phyloP scores from a whole-genome alignment of 2,329 filamentous ascomycete genomes.

The Cercospora brassicicola region DNA sequence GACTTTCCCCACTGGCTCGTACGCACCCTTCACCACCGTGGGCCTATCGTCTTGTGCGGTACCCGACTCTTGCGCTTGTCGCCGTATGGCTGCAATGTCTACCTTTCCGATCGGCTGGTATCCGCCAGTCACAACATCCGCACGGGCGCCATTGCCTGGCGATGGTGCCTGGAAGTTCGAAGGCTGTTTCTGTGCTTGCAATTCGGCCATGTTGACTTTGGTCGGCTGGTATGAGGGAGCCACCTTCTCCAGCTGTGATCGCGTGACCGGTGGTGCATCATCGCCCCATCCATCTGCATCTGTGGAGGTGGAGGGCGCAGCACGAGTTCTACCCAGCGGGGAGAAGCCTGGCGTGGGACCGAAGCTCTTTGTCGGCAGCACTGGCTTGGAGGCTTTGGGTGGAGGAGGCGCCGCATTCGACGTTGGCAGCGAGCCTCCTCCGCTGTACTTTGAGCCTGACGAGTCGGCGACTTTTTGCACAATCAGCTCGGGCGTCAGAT shows the following conservation, averaged over 20 bases:
- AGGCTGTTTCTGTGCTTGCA: constrained; percentile 70
- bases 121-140: constrained; percentile 74
- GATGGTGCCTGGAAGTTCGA: constrained; percentile 59
- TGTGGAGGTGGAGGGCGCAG: constrained; percentile 53
- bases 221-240: constrained; percentile 90
- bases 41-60: constrained; percentile 70
- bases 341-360: constrained; percentile 59
- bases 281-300: constrained; percentile 92
- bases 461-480: constrained; percentile 92
- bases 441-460: constrained; percentile 90
- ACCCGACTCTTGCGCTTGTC: constrained; percentile 65
- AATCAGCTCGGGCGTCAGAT: constrained; percentile 83
- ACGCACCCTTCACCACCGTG: constrained; percentile 82
- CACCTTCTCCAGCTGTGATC: constrained; percentile 88
- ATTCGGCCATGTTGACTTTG: constrained; percentile 87
- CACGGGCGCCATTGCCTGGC: constrained; percentile 45
- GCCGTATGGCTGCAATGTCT: constrained; percentile 87
- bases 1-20: constrained; percentile 93
- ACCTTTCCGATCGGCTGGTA: constrained; percentile 97
- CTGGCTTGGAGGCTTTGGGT: constrained; percentile 82
- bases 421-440: constrained; percentile 54
- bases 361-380: constrained; percentile 72
- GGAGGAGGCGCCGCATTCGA: constrained; percentile 62
- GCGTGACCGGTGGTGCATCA: constrained; percentile 87
- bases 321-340: constrained; percentile 63